Percentiles rank a stretch among this genome's conserved stretches.
phyloP scores from a whole-genome alignment of 2,329 filamentous ascomycete genomes.

The Dendrostoma leiphaemia region DNA sequence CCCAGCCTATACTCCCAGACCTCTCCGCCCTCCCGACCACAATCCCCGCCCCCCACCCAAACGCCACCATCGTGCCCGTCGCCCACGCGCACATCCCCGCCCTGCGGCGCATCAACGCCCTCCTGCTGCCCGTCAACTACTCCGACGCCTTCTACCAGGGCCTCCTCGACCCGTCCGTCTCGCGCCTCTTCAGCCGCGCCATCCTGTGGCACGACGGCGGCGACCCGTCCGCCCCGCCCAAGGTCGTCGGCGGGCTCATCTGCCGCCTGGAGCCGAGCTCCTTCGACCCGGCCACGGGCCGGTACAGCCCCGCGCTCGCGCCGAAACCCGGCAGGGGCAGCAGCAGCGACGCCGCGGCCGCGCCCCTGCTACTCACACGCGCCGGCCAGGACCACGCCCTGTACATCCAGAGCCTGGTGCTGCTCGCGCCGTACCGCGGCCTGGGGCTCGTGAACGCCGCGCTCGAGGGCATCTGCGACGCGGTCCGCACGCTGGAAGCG shows the following conservation, averaged over 20 bases:
- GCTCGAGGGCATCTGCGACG: conserved; percentile 48
- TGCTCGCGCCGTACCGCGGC: conserved; percentile 61
- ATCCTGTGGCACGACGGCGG: conserved; percentile 53
- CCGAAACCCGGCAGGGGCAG: background rate
- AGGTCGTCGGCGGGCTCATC: conserved; percentile 60
- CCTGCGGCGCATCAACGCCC: conserved; percentile 62
- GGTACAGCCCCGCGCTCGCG: conserved; percentile 14
- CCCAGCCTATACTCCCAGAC: conserved; percentile 18
- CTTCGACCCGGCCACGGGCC: conserved; percentile 26
- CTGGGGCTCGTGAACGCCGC: conserved; percentile 59
- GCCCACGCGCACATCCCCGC: conserved; percentile 51
- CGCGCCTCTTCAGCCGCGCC: conserved; percentile 56
- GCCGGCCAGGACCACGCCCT: conserved; percentile 42
- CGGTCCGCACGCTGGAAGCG: conserved; percentile 35
- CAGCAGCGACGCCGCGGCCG: conserved; percentile 3
- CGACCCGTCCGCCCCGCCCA: conserved; percentile 31
- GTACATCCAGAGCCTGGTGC: conserved; percentile 63
- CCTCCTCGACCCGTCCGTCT: conserved; percentile 47
- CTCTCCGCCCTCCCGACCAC: conserved; percentile 31
- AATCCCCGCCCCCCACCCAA: conserved; percentile 37
- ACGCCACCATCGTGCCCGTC: conserved; percentile 53
- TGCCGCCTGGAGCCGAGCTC: conserved; percentile 58
- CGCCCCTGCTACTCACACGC: conserved; percentile 12
- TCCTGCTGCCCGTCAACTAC: conserved; percentile 63
- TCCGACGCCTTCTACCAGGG: conserved; percentile 62